Conservation (phyloP, 331 rosid genomes). For the Malus hybrid region DNA sequence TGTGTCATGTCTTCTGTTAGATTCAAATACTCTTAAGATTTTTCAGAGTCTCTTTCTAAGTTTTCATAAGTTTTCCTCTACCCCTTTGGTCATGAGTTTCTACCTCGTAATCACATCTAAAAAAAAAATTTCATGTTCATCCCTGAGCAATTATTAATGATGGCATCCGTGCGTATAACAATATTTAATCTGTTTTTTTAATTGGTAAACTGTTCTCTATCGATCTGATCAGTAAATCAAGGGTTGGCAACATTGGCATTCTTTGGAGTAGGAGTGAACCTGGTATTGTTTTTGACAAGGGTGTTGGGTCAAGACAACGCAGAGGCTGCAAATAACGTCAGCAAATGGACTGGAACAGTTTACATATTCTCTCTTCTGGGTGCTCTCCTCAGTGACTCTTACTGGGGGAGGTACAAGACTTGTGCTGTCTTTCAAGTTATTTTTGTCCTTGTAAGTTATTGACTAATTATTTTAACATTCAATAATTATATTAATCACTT, state of each 20-base stretch:
- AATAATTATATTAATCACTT: neutral
- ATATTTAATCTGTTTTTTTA: neutral
- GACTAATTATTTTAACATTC: neutral
- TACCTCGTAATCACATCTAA: no score
- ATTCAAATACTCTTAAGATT: no score
- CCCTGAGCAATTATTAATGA: no score
- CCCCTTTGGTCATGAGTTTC: no score
- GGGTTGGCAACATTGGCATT: conserved; percentile 81
- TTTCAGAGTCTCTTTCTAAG: no score
- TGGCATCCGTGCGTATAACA: no score
- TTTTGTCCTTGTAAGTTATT: conserved; percentile 17
- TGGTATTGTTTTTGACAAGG: conserved; percentile 60
- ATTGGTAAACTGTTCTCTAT: neutral
- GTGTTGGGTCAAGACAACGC: conserved; percentile 84
- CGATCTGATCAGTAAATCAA: conserved; percentile 47
- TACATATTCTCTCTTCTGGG: conserved; percentile 78
- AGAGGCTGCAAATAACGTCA: conserved; percentile 64
- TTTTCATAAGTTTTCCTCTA: no score
- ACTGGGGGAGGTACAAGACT: conserved; percentile 69
- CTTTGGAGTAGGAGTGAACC: conserved; percentile 77
- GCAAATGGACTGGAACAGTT: conserved; percentile 85
- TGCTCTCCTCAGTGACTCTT: conserved; percentile 77
- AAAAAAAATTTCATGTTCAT: no score
- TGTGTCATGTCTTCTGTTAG: no score
- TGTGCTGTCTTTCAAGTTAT: conserved; percentile 66